A percentile compares a stretch with the other conserved stretches of the same genome.
Evolutionary conservation across 2,329 filamentous ascomycete genomes (phyloP).

Genomic region (Rutstroemia sydowiana): DNA sequence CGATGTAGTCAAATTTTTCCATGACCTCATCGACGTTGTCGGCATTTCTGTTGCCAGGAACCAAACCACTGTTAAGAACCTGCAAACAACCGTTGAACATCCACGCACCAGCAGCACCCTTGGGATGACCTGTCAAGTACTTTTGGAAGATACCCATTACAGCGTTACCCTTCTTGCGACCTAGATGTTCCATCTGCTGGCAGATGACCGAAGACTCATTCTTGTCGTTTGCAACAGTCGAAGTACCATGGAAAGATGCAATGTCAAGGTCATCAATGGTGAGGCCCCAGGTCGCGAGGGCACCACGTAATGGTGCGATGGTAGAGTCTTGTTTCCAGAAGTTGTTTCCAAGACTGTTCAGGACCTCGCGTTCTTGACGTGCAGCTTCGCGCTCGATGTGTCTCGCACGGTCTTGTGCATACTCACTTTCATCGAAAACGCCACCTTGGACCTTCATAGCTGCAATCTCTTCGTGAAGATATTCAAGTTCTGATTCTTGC

Average conservation of each 20-base stretch:
- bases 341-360: constrained; percentile 90
- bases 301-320: constrained; percentile 92
- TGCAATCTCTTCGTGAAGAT: constrained; percentile 83
- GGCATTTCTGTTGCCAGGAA: constrained; percentile 95
- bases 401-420: constrained; percentile 72
- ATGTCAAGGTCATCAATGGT: constrained; percentile 94
- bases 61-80: constrained; percentile 86
- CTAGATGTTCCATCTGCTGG: constrained; percentile 90
- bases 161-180: constrained; percentile 93
- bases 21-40: constrained; percentile 95
- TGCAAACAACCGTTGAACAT: constrained; percentile 99
- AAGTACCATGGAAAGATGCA: constrained; percentile 97
- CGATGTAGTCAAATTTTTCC: constrained; percentile 96
- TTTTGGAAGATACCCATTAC: constrained; percentile 98
- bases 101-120: constrained; percentile 98
- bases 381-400: constrained; percentile 85
- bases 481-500: constrained; percentile 92
- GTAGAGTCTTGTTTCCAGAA: constrained; percentile 96
- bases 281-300: constrained; percentile 94
- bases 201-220: constrained; percentile 98
- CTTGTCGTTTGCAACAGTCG: constrained; percentile 98
- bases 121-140: constrained; percentile 96
- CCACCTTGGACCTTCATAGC: constrained; percentile 78
- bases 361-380: constrained; percentile 87
- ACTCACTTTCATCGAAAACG: constrained; percentile 76